phyloP scores from a whole-genome alignment of 2,329 filamentous ascomycete genomes.

The Fusarium sp. region DNA sequence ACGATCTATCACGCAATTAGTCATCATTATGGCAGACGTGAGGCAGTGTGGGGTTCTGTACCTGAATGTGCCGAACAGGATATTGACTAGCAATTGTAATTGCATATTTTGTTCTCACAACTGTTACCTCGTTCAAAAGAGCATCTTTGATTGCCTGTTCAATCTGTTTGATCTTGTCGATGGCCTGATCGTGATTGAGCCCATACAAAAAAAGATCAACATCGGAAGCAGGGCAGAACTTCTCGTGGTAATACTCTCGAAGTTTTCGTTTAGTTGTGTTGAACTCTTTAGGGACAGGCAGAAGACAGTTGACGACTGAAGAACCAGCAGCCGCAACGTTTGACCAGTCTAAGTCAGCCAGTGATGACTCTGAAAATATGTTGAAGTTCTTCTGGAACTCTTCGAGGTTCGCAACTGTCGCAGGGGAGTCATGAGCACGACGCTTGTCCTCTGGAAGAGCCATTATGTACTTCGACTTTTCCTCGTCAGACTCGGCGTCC shows the following conservation, averaged over 20 bases:
- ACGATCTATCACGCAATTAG: slow-evolving; percentile 68
- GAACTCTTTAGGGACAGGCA: slow-evolving; percentile 73
- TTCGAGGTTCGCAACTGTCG: slow-evolving; percentile 70
- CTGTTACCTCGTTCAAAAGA: slow-evolving; percentile 83
- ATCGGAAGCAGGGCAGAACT: slow-evolving; percentile 82
- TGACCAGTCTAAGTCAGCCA: slow-evolving; percentile 80
- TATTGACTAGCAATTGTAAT: slow-evolving; percentile 87
- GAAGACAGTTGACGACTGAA: slow-evolving; percentile 78
- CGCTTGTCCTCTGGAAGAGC: slow-evolving; percentile 68
- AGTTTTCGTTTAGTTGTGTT: slow-evolving; percentile 68
- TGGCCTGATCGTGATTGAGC: slow-evolving; percentile 76
- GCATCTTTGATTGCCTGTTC: slow-evolving; percentile 78
- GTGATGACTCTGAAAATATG: slow-evolving; percentile 80
- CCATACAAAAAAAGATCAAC: slow-evolving; percentile 88
- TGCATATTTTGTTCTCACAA: slow-evolving; percentile 84
- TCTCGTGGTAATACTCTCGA: slow-evolving; percentile 81
- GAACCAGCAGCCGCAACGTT: slow-evolving; percentile 85
- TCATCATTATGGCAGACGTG: not conserved
- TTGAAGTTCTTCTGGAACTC: slow-evolving; percentile 83
- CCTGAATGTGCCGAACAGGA: slow-evolving; percentile 80
- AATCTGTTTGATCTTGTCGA: slow-evolving; percentile 86
- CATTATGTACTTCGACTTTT: slow-evolving; percentile 76
- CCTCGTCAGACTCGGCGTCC: slow-evolving; percentile 63
- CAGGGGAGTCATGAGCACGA: slow-evolving; percentile 67
- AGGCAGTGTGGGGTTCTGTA: slow-evolving; percentile 32